Conservation (phyloP, 2,329 filamentous ascomycete species). For the Knufia fluminis region DNA sequence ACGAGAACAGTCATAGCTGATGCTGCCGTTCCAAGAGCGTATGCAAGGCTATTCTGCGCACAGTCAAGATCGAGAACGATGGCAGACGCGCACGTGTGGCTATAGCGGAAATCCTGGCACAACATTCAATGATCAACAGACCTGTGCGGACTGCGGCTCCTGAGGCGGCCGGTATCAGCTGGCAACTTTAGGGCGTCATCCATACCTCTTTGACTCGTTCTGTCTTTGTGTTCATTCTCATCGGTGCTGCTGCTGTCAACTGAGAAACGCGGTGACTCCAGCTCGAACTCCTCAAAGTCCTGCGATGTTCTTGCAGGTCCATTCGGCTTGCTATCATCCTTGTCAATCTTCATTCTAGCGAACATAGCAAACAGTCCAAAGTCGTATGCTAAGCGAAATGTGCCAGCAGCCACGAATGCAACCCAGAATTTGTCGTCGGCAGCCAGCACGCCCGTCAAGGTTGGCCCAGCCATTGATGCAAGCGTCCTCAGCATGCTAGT, state of each 20-base stretch:
- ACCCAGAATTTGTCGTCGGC: constrained; percentile 49
- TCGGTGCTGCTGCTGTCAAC: constrained; percentile 9
- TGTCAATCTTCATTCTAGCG: constrained; percentile 47
- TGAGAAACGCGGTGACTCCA: constrained; percentile 15
- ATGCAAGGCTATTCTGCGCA: no score
- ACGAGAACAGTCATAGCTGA: no score
- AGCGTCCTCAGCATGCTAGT: constrained; percentile 53
- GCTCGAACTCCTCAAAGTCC: constrained; percentile 3
- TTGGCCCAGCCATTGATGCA: constrained; percentile 47
- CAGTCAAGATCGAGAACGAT: no score
- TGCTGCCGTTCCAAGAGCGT: no score
- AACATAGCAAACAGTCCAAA: constrained; percentile 52
- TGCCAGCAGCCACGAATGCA: constrained; percentile 51
- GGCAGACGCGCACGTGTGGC: no score
- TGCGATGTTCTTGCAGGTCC: background rate
- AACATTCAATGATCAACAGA: background rate
- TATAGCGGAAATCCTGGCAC: no score
- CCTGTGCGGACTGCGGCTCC: constrained; percentile 18
- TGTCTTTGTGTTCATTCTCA: background rate
- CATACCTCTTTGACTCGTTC: background rate
- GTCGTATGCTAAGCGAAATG: constrained; percentile 48
- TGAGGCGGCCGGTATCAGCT: constrained; percentile 7
- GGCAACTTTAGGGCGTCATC: background rate
- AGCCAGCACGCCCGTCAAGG: constrained; percentile 48
- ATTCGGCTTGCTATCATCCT: constrained; percentile 27